These are phyloP conservation scores for Alternaria triticimaculans DNA, from an alignment of 2,329 filamentous ascomycete genomes.

Conservation along the genomic window DNA sequence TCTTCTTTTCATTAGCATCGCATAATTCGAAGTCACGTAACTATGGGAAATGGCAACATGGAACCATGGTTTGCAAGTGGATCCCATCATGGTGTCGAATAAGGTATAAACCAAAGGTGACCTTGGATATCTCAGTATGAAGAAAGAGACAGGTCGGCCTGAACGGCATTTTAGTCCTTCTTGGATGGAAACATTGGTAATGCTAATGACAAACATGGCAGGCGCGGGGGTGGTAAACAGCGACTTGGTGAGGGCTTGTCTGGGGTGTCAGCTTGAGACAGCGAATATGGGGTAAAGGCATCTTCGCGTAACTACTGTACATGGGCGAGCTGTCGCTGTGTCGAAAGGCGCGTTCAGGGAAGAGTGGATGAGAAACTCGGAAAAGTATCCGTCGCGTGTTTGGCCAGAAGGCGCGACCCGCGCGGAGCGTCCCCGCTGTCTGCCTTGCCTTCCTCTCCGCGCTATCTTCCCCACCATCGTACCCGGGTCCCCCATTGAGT, in stretches of 20 bases:
- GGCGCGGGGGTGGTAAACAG: neutral
- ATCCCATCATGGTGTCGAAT: neutral
- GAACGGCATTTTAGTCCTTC: rapidly evolving
- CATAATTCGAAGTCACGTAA: neutral
- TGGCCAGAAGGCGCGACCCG: neutral
- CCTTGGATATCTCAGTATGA: neutral
- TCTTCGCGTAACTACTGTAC: neutral
- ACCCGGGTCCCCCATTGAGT: neutral
- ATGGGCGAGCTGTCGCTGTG: neutral
- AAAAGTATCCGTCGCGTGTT: neutral
- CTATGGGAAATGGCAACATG: neutral
- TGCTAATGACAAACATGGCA: neutral
- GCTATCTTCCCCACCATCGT: neutral
- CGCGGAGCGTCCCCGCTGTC: neutral
- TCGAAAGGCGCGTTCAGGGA: neutral
- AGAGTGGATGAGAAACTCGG: neutral
- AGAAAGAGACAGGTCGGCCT: neutral
- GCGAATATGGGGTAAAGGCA: neutral
- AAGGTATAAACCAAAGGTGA: neutral
- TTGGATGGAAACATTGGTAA: neutral
- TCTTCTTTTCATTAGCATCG: neutral
- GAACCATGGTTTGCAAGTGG: neutral
- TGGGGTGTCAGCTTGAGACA: neutral
- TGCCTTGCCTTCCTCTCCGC: neutral
- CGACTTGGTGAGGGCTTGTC: neutral